Evolutionary conservation across 2,329 filamentous ascomycete genomes (phyloP), one percentile per base, ranked within the genome.

Genomic region (Colletotrichum eremochloae): DNA sequence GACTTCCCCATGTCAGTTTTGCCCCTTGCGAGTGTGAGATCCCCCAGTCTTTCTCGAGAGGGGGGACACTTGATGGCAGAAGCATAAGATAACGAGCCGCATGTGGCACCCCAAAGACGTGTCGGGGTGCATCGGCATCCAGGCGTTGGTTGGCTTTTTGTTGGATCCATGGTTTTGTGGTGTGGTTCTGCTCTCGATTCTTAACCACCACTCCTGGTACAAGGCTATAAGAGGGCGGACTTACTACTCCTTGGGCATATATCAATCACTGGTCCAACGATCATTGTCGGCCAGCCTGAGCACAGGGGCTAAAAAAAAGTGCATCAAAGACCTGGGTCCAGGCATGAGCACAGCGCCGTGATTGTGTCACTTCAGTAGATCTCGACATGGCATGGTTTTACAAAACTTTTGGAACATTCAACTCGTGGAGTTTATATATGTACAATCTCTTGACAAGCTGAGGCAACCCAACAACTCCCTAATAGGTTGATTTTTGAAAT

Each of bases 391-490:
- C 5, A 29, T 56, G 14, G 38, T 40, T 53, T 46, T n/a, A 61
- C 29, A 65, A 65, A 53, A 33, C 29, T 65, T 65, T 69, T 69
- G 24, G 5, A 69, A 69, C 61, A 60, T 69, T 65, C 67, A 64
- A 65, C 44, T 60, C 61, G 33, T 65, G n/a, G 53, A 52, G 63
- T 44, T 52, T 33, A 63, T 58, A 64, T 65, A 69, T 69, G 53
- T 69, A 69, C 67, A 69, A 29, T 69, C 50, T 65, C 53, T 58
- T 31, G 61, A 62, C 38, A 63, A 55, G 57, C 46, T 31, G 36
- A 53, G 62, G 50, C 29, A 44, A 65, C 36, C 67, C 67, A 36
- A 36, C 67, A 36, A 29, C 53, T 65, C 61, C 67, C 52, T 38
- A 42, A 58, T 29, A 36, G 42, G 48, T 60, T 36, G 44, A 31